Evolutionary conservation across 306 rosid species (phyloP), one percentile per base, ranked within the genome.

Genomic region (Begonia peltatifolia): DNA sequence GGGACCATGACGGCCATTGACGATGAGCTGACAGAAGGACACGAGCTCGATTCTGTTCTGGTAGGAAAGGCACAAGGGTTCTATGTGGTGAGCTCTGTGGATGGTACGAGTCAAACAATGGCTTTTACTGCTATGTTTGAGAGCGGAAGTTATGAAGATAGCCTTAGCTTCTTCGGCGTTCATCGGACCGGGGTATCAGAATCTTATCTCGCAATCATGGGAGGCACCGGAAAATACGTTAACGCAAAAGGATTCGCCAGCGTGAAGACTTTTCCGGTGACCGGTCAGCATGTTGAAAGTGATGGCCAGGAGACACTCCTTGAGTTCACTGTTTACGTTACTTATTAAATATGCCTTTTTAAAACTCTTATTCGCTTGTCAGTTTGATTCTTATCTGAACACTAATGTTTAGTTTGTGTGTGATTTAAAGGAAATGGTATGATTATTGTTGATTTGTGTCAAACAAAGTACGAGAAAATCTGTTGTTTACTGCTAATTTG

Each of bases 1-100:
- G 95, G 93, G 63, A 86, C 95, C 1, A 67, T 86, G 60, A 79
- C 84, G 0, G 85, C 74, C 49, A 74, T 86, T 22, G 95, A 86
- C 2, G 83, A 86, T 49, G 93, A 86, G 41, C 44, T 82, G 8
- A 86, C 95, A 0, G 79, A 82, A 63, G 83, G 92, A 3, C 69
- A 74, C 18, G 93, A 82, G 12, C 55, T 77, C 41, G 95, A 87
- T 2, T 85, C 84, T 6, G 84, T 81, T 46, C 67, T 79, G 67
- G 50, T 75, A 0, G 92, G 95, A 47, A 77, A 77, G 65, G 93
- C 95, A 23, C 87, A 86, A 48, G 95, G 93, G 0, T 85, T 85
- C 55, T 82, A 82, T 7, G 66, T 82, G 6, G 95, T 84, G 0
- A 74, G 81, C 17, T 58, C 85, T 0, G 76, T 50, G 10, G 93